Conservation (phyloP, 2,329 filamentous ascomycete species). For the Tolypocladium pustulatum region DNA sequence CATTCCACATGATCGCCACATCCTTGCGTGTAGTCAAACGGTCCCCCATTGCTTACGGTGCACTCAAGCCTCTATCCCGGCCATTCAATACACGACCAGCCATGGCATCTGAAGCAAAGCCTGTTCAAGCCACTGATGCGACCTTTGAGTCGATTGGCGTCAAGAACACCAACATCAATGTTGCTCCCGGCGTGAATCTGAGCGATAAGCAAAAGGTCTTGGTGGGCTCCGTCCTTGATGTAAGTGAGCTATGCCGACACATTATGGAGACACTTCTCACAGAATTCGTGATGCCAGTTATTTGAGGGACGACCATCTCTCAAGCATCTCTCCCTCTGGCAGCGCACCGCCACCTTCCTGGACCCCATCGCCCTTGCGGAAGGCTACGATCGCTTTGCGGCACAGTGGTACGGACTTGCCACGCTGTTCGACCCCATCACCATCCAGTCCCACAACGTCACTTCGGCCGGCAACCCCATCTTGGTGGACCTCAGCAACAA, state of each 20-base stretch:
- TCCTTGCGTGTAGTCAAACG: neutral
- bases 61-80: neutral
- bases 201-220: neutral
- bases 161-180: neutral
- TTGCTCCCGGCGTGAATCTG: neutral
- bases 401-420: constrained; percentile 48
- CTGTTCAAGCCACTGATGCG: neutral
- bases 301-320: constrained; percentile 50
- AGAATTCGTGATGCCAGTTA: constrained; percentile 23
- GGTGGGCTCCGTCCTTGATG: neutral
- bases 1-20: neutral
- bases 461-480: constrained; percentile 47
- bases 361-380: constrained; percentile 48
- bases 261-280: too few relatives aligned
- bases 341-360: constrained; percentile 43
- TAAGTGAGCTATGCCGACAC: neutral
- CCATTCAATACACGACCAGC: too few relatives aligned
- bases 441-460: constrained; percentile 43
- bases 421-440: constrained; percentile 40
- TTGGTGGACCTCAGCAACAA: constrained; percentile 33
- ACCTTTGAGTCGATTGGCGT: neutral
- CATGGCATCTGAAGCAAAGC: neutral
- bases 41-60: neutral
- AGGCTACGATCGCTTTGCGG: constrained; percentile 39
- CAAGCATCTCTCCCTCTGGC: constrained; percentile 49